Evolutionary conservation across 1,139 yeast genomes (phyloP).

Genomic region (Debaryomyces subglobosus): DNA sequence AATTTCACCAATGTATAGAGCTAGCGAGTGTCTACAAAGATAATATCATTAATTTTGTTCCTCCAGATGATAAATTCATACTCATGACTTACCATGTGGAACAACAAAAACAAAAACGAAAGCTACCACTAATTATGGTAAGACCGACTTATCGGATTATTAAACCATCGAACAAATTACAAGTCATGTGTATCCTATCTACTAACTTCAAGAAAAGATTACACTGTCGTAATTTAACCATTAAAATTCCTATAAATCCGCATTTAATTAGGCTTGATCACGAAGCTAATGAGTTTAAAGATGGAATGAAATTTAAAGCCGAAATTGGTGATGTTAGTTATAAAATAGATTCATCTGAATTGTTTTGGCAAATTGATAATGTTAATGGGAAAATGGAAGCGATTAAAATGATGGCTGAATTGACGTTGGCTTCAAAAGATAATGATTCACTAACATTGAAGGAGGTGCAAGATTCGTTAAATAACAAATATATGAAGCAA

Average conservation of each 20-base stretch:
- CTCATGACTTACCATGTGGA: conserved; percentile 47
- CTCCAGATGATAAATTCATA: conserved; percentile 49
- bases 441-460: background rate
- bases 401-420: conserved; percentile 50
- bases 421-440: conserved; percentile 22
- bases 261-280: conserved; percentile 34
- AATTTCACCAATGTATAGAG: conserved; percentile 51
- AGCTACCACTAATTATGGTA: conserved; percentile 42
- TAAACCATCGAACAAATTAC: conserved; percentile 29
- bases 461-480: background rate
- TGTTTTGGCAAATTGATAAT: conserved; percentile 63
- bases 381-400: conserved; percentile 51
- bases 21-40: conserved; percentile 41
- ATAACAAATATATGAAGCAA: background rate
- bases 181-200: conserved; percentile 38
- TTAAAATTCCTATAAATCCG: conserved; percentile 43
- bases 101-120: conserved; percentile 37
- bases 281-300: conserved; percentile 33
- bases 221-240: conserved; percentile 35
- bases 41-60: conserved; percentile 45
- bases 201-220: conserved; percentile 40
- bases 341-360: conserved; percentile 49
- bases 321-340: conserved; percentile 46
- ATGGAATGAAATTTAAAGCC: conserved; percentile 40
- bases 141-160: conserved; percentile 37